Conservation (phyloP, 225 moss, liverwort and hornwort species). For the Neckera pumila region DNA sequence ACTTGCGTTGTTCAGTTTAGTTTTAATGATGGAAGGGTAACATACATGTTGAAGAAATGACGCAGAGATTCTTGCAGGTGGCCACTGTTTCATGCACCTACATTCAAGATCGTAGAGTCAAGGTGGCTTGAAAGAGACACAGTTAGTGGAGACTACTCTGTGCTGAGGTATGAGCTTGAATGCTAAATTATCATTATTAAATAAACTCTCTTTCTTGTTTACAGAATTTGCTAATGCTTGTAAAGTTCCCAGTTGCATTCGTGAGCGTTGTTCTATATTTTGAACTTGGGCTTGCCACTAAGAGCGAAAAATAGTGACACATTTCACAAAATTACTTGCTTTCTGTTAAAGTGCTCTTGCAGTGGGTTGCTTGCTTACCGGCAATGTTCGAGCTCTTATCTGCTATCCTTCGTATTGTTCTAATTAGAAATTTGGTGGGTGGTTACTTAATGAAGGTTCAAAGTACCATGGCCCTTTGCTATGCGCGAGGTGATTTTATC, state of each 20-base stretch:
- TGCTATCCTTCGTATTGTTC: neutral
- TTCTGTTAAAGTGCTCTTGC: neutral
- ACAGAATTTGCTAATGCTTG: neutral
- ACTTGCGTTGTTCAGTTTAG: neutral
- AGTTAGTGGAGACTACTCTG: slow-evolving; percentile 63
- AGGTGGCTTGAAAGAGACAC: slow-evolving; percentile 66
- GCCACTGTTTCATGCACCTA: slow-evolving; percentile 69
- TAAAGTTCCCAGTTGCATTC: neutral
- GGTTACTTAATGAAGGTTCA: slow-evolving; percentile 49
- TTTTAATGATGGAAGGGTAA: neutral
- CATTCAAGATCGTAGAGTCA: slow-evolving; percentile 81
- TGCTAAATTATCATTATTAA: neutral
- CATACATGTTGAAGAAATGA: neutral
- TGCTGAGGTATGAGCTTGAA: slow-evolving; percentile 40
- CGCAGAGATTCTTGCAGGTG: slow-evolving; percentile 51
- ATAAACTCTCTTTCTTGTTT: neutral
- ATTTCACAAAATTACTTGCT: neutral
- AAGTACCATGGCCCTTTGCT: slow-evolving; percentile 96
- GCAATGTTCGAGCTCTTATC: neutral
- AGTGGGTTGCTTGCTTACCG: neutral
- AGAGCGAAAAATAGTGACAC: neutral
- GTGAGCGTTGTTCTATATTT: neutral
- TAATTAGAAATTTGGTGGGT: slow-evolving; percentile 9
- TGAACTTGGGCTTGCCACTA: neutral
- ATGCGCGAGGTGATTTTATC: slow-evolving; percentile 85